phyloP scores from a whole-genome alignment of 2,329 filamentous ascomycete genomes.

The Lachnellula occidentalis region DNA sequence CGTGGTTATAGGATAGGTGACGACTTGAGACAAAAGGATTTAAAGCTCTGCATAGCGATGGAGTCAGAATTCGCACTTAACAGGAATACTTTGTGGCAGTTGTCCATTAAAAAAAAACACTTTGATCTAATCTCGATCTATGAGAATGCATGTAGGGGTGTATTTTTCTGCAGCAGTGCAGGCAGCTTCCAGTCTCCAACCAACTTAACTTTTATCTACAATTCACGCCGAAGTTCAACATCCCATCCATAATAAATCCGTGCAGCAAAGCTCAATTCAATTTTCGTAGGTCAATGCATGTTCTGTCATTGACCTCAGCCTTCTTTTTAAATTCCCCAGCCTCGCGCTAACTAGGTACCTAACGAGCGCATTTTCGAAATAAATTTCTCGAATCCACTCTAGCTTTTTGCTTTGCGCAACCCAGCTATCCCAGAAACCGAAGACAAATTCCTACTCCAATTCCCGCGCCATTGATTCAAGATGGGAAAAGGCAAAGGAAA shows the following conservation, averaged over 20 bases:
- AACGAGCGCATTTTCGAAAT: slow-evolving; percentile 8
- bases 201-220: too few relatives aligned
- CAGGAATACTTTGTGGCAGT: background rate
- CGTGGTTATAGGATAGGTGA: background rate
- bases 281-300: too few relatives aligned
- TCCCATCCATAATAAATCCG: too few relatives aligned
- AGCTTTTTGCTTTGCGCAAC: background rate
- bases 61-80: slow-evolving; percentile 11
- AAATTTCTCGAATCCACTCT: slow-evolving; percentile 11
- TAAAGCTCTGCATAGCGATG: slow-evolving; percentile 19
- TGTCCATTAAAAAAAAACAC: background rate
- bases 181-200: background rate
- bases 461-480: background rate
- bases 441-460: background rate
- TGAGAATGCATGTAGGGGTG: background rate
- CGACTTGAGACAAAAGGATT: background rate
- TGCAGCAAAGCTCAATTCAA: too few relatives aligned
- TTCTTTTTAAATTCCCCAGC: slow-evolving; percentile 8
- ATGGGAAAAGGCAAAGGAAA: slow-evolving; percentile 21
- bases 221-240: too few relatives aligned
- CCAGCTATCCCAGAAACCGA: background rate
- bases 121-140: slow-evolving; percentile 1
- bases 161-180: background rate
- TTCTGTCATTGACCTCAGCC: background rate
- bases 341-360: too few relatives aligned